Evolutionary conservation across 768 basidiomycete species (phyloP), one percentile per base, ranked within the genome.

Genomic region (Rhizopogon roseolus): DNA sequence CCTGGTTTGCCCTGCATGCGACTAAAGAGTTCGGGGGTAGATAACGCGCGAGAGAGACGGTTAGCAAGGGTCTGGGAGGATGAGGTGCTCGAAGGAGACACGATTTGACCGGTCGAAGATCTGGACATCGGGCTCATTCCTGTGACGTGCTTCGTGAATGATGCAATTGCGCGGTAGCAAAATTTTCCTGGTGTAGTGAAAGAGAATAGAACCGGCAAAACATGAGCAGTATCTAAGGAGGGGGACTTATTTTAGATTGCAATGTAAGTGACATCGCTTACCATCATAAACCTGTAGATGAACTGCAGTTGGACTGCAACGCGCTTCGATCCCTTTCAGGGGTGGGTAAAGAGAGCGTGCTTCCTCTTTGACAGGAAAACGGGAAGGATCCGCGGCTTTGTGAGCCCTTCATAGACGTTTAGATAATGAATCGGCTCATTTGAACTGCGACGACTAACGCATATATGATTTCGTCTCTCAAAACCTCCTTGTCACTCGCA

Each of bases 251-350:
- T 43, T 60, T 60, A 38, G 63, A 61, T 27, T 66, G 54, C 8
- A 62, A 66, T 10, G 64, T 55, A 44, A 53, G 60, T 19, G 16
- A n/a, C 16, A 41, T 41, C 27, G 38, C 54, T 27, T 27, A 79
- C 91, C 93, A 64, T 98, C 94, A 64, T 93, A 97, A 1, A 97
- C 84, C 67, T 98, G 94, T 10, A 98, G 74, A 71, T 98, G 94
- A 16, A 96, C 93, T 53, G 85, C 77, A 1, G 94, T 93, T 2
- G 88, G 75, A n/a, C 68, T 65, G 58, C 71, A 70, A 10, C 75
- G 74, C 14, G 68, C 60, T 62, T 84, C 85, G 56, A 87, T 83
- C 10, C 74, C 79, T 7, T 73, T 63, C 22, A 88, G 64, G 6
- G 72, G 59, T 17, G 87, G 84, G 60, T 88, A 90, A 42, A 90